Conservation (phyloP, 257 asterid species). For the Solanum neorickii region DNA sequence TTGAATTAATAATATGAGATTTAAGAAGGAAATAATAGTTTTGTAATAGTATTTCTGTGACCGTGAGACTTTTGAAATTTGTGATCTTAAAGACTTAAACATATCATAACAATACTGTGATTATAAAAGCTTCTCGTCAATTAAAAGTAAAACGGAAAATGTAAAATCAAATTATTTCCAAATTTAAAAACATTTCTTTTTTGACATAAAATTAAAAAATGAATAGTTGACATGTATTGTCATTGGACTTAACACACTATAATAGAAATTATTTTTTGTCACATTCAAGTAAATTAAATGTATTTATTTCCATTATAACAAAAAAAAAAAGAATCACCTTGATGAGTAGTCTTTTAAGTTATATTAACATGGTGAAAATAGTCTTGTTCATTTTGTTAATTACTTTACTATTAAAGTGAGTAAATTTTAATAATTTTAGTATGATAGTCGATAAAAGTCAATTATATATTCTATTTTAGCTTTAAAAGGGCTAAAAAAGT, state of each 20-base stretch:
- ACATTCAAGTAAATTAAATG: not conserved
- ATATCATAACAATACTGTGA: too few species aligned
- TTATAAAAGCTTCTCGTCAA: too few species aligned
- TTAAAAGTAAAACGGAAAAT: too few species aligned
- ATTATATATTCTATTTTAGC: not conserved
- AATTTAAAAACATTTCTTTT: too few species aligned
- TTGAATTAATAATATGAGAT: not conserved
- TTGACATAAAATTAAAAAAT: too few species aligned
- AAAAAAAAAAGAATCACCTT: too few species aligned
- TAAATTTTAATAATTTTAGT: not conserved
- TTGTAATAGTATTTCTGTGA: too few species aligned
- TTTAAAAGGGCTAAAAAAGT: not conserved
- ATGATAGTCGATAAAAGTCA: not conserved
- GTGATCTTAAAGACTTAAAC: accelerated
- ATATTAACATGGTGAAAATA: not conserved
- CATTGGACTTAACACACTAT: not conserved
- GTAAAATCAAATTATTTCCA: too few species aligned
- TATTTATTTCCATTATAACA: too few species aligned
- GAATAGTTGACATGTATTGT: not conserved
- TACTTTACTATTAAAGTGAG: not conserved
- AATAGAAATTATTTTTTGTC: not conserved
- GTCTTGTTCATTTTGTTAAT: not conserved
- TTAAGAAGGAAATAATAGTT: too few species aligned
- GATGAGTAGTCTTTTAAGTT: not conserved
- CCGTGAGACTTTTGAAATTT: too few species aligned